Evolutionary conservation across 2,329 filamentous ascomycete species (phyloP).

Genomic region (Pseudofabraea citricarpa): DNA sequence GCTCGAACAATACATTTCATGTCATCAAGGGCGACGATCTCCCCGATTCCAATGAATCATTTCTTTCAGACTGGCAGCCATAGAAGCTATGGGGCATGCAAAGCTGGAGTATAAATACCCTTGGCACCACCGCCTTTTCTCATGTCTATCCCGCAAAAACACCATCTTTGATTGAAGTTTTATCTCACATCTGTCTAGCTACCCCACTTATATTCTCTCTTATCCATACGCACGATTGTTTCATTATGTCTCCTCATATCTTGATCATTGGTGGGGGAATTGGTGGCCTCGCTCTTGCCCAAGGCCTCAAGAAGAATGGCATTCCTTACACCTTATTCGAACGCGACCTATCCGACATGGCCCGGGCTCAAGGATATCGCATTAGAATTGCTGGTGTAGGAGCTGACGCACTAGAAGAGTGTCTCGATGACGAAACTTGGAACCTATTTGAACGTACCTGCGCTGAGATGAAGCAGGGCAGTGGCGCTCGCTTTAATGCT

Average conservation of each 20-base stretch:
- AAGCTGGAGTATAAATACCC: too few species aligned
- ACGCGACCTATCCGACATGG: constrained; percentile 33
- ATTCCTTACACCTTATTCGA: constrained; percentile 51
- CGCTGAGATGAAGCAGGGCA: constrained; percentile 8
- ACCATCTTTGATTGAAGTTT: too few species aligned
- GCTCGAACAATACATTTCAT: background rate
- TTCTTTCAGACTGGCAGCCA: too few species aligned
- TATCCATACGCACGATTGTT: background rate
- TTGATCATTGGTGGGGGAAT: constrained; percentile 24
- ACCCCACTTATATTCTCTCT: background rate
- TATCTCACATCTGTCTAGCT: background rate
- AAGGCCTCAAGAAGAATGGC: constrained; percentile 24
- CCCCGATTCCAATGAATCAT: background rate
- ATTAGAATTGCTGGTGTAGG: constrained; percentile 26
- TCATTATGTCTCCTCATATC: constrained; percentile 10
- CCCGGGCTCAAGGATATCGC: constrained; percentile 32
- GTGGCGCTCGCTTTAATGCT: constrained; percentile 8
- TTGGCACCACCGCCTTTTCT: too few species aligned
- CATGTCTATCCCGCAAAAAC: too few species aligned
- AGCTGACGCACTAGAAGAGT: constrained; percentile 11
- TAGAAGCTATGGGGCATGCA: too few species aligned
- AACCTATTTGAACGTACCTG: constrained; percentile 17
- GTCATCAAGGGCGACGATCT: background rate
- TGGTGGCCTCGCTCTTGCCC: constrained; percentile 25
- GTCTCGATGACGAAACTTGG: constrained; percentile 12